Evolutionary conservation across 1,284 basidiomycete genomes (phyloP).

Genomic region (Xerocomus minutiporus): DNA sequence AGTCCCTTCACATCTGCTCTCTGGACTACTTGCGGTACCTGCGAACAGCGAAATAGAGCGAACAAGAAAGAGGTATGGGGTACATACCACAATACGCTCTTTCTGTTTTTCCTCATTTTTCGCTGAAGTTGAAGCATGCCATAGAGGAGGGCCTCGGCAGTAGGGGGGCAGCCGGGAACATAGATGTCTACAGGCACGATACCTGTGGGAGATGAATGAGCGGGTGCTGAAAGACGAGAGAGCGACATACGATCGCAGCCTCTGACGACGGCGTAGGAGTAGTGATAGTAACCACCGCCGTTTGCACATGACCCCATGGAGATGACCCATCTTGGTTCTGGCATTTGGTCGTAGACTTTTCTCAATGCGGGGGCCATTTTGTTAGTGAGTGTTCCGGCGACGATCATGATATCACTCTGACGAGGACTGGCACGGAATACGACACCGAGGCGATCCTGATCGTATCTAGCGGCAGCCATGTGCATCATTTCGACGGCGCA

Average conservation of each 20-base stretch:
- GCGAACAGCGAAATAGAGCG: neutral
- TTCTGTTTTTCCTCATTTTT: slow-evolving; percentile 92
- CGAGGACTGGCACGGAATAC: slow-evolving; percentile 98
- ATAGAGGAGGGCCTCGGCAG: slow-evolving; percentile 90
- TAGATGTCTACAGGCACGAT: slow-evolving; percentile 91
- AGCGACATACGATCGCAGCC: slow-evolving; percentile 87
- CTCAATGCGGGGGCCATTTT: slow-evolving; percentile 99
- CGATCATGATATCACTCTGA: slow-evolving; percentile 99
- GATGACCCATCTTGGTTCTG: slow-evolving; percentile 97
- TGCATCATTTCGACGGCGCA: slow-evolving; percentile 99
- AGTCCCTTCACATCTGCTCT: slow-evolving; percentile 5
- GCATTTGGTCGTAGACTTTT: slow-evolving; percentile 97
- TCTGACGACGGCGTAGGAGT: slow-evolving; percentile 97
- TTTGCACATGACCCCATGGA: slow-evolving; percentile 99
- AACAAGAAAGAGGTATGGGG: neutral
- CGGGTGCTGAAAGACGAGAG: neutral
- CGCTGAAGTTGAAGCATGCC: slow-evolving; percentile 96
- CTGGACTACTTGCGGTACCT: slow-evolving; percentile 31
- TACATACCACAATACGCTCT: slow-evolving; percentile 85
- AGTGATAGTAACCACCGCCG: slow-evolving; percentile 97
- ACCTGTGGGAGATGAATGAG: slow-evolving; percentile 38
- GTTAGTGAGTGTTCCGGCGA: slow-evolving; percentile 98
- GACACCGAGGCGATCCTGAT: slow-evolving; percentile 96
- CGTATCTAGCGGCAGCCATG: slow-evolving; percentile 98
- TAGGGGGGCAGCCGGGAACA: slow-evolving; percentile 77